These are phyloP conservation scores for Helichrysum umbraculigerum DNA, from an alignment of 129 eudicot genomes.

Conservation along the genomic window DNA sequence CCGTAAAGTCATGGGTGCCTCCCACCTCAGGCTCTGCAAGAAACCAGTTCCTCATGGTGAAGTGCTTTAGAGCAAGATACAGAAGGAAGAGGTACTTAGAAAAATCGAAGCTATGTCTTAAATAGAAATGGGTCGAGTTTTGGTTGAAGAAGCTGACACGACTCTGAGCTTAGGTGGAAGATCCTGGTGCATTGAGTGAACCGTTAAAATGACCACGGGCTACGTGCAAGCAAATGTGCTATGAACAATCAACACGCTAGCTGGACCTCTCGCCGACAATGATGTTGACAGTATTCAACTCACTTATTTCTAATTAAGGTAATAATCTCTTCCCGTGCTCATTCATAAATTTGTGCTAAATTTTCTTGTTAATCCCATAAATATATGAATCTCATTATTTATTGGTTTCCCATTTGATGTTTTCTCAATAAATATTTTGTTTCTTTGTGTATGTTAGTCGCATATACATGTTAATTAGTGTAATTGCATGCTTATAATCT, in stretches of 20 bases:
- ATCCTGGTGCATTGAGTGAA: constrained; percentile 40
- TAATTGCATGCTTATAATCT: constrained; percentile 3
- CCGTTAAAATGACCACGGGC: constrained; percentile 34
- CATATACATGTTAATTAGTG: constrained; percentile 23
- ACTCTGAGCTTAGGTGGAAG: constrained; percentile 38
- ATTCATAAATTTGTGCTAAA: constrained; percentile 4
- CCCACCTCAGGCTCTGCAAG: constrained; percentile 34
- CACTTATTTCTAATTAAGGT: constrained; percentile 21
- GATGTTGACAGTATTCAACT: constrained; percentile 37
- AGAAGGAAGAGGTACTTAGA: constrained; percentile 10
- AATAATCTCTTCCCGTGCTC: neutral
- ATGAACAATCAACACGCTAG: constrained; percentile 7
- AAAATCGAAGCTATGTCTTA: constrained; percentile 39
- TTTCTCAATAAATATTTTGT: neutral
- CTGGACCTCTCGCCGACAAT: constrained; percentile 36
- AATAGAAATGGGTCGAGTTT: constrained; percentile 33
- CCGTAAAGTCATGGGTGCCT: constrained; percentile 35
- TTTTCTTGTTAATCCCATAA: constrained; percentile 6
- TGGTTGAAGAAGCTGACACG: constrained; percentile 28
- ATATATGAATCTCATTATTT: constrained; percentile 7
- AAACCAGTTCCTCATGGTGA: constrained; percentile 55
- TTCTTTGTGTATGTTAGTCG: constrained; percentile 9
- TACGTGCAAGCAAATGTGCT: constrained; percentile 41
- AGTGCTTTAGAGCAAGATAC: constrained; percentile 11
- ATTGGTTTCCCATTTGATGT: constrained; percentile 9